Evolutionary conservation across 2,329 filamentous ascomycete genomes (phyloP), one percentile per base, ranked within the genome.

Genomic region (Esteya vermicola): DNA sequence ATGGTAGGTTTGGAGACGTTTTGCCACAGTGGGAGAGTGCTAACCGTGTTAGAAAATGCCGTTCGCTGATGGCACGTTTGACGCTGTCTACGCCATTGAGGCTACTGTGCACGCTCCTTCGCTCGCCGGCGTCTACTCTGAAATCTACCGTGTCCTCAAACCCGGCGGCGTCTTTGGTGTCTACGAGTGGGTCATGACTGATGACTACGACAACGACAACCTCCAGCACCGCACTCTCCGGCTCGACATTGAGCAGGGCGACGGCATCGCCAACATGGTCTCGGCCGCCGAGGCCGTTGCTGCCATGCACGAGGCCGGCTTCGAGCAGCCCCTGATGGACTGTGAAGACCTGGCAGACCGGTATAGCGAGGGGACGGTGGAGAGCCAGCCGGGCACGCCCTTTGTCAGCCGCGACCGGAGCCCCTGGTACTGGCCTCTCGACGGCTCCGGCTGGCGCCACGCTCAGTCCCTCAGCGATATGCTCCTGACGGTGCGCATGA

Each of bases 181-280:
- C 39, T 98, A 96, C 64, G 91, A 98, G 63, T 96, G 91, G 91
- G 70, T 96, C 55, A 96, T 98, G 91, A 96, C 88, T 7, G 88
- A 95, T 47, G 67, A 79, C 20, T 98, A 95, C 63, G 82, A 96
- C 65, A 89, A 93, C 57, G 70, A 81, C 45, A 86, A 95, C 69
- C 61, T 84, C 1, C 70, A 78, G 53, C 91, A 96, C 67, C 82
- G 86, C 50, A 76, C 84, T 57, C 91, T 96, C 55, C 84, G 91
- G 48, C 77, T 95, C 16, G 88, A 82, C 48, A 98, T 98, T 49
- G 91, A 98, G 68, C 79, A 85, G 57, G 91, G 91, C 54, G 81
- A 96, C 55, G 91, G 91, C 51, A 96, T 98, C 58, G 86, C 85
- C 54, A 95, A 95, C 68, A 95, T 98, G 88, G 85, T 61, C 42